These are phyloP conservation scores for Magnolia officinalis DNA, from an alignment of 164 flowering plant genomes.

Conservation along the genomic window DNA sequence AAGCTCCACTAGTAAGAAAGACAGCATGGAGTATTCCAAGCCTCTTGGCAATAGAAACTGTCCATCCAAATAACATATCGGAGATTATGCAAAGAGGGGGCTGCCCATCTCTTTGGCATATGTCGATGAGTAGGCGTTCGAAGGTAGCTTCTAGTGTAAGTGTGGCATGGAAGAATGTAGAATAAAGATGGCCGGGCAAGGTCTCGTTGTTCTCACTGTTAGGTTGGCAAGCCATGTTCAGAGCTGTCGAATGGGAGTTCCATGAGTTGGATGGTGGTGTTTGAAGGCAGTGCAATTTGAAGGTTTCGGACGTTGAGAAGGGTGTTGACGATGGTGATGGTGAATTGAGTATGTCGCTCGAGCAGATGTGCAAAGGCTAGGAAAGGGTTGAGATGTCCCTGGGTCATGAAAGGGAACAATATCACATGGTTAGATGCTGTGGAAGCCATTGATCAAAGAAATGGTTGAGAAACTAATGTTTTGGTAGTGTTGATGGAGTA, in stretches of 20 bases:
- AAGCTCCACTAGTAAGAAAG: conserved; percentile 9
- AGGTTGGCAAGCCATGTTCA: conserved; percentile 10
- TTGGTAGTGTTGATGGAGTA: too few relatives aligned
- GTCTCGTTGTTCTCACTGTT: conserved; percentile 8
- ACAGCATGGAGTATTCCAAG: conserved; percentile 1
- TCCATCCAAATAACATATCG: conserved; percentile 9
- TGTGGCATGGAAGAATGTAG: neutral
- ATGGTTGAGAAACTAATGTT: too few relatives aligned
- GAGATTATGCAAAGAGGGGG: conserved; percentile 8
- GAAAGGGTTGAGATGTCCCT: neutral
- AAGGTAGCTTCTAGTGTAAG: conserved; percentile 4
- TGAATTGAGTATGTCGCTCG: neutral
- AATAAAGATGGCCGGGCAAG: neutral
- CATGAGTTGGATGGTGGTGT: neutral
- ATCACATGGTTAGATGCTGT: neutral
- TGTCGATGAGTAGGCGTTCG: neutral
- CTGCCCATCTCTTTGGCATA: too few relatives aligned
- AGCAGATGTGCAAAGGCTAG: neutral
- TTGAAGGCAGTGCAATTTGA: too few relatives aligned
- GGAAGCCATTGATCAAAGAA: too few relatives aligned
- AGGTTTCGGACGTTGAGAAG: too few relatives aligned
- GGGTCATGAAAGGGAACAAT: neutral
- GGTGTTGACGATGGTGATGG: too few relatives aligned
- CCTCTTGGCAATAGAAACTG: conserved; percentile 1
- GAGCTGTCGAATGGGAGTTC: conserved; percentile 11